Percentiles rank a stretch among this genome's conserved stretches.
Evolutionary conservation across 1,139 yeast species (phyloP).

Genomic region (Zygosaccharomyces pseudobailii): DNA sequence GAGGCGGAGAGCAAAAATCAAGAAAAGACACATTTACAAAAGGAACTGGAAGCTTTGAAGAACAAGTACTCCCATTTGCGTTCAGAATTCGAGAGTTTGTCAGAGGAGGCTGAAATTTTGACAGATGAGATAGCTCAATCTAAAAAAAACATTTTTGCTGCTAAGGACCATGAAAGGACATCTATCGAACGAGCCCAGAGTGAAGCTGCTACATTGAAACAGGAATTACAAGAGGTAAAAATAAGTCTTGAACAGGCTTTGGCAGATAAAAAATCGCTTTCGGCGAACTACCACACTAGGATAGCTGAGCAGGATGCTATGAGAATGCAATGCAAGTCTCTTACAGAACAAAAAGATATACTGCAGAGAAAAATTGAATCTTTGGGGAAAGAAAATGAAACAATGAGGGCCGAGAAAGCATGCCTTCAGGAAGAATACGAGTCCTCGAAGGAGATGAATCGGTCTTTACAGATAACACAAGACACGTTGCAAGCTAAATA

Average conservation of each 20-base stretch:
- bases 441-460: not conserved
- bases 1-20: not conserved
- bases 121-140: slow-evolving; percentile 8
- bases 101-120: slow-evolving; percentile 10
- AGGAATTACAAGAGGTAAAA: slow-evolving; percentile 3
- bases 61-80: not conserved
- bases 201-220: not conserved
- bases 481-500: not conserved
- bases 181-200: slow-evolving; percentile 5
- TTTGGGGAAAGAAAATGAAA: slow-evolving; percentile 4
- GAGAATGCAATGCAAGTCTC: not conserved
- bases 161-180: slow-evolving; percentile 1
- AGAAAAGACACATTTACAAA: slow-evolving; percentile 3
- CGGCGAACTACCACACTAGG: not conserved
- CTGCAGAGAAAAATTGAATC: slow-evolving; percentile 8
- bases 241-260: not conserved
- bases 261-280: not conserved
- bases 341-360: slow-evolving; percentile 3
- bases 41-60: slow-evolving; percentile 6
- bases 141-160: slow-evolving; percentile 7
- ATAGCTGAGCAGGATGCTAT: not conserved
- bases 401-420: not conserved
- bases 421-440: not conserved
- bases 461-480: not conserved
- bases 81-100: slow-evolving; percentile 3